A percentile compares a stretch with the other conserved stretches of the same genome.
Evolutionary conservation across 345 rosid species (phyloP).

Genomic region (Lepidium sativum): DNA sequence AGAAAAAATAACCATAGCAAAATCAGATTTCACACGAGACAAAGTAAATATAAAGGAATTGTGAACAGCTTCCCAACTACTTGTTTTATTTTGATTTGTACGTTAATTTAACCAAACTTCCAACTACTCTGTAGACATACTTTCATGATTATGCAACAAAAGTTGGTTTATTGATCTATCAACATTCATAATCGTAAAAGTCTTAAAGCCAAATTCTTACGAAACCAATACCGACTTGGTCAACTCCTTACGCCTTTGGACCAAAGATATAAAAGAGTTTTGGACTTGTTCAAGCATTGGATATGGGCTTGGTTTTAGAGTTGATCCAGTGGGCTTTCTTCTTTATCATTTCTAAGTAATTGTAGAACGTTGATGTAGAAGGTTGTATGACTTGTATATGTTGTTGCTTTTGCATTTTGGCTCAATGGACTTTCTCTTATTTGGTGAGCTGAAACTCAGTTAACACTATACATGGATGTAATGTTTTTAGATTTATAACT

Average conservation of each 20-base stretch:
- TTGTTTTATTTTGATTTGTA: neutral
- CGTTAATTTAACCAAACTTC: constrained; percentile 12
- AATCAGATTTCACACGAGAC: neutral
- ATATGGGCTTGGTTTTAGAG: neutral
- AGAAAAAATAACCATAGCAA: neutral
- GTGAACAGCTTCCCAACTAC: constrained; percentile 18
- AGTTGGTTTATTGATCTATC: constrained; percentile 9
- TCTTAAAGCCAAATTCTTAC: constrained; percentile 10
- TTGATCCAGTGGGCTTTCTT: constrained; percentile 8
- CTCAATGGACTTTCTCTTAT: neutral
- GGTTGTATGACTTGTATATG: neutral
- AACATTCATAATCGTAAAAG: constrained; percentile 15
- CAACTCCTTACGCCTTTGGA: constrained; percentile 10
- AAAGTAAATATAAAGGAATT: neutral
- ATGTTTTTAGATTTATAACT: neutral
- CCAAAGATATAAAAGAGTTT: too few species aligned
- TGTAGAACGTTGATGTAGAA: neutral
- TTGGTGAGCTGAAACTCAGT: neutral
- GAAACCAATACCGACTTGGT: constrained; percentile 22
- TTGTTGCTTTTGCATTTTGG: neutral
- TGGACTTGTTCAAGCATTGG: neutral
- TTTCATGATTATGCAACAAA: constrained; percentile 16
- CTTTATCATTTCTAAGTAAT: neutral
- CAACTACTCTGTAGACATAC: constrained; percentile 7
- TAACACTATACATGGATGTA: neutral